Evolutionary conservation across 169 alveolate genomes (phyloP), one percentile per base, ranked within the genome.

Genomic region (Plasmodium coatneyi): DNA sequence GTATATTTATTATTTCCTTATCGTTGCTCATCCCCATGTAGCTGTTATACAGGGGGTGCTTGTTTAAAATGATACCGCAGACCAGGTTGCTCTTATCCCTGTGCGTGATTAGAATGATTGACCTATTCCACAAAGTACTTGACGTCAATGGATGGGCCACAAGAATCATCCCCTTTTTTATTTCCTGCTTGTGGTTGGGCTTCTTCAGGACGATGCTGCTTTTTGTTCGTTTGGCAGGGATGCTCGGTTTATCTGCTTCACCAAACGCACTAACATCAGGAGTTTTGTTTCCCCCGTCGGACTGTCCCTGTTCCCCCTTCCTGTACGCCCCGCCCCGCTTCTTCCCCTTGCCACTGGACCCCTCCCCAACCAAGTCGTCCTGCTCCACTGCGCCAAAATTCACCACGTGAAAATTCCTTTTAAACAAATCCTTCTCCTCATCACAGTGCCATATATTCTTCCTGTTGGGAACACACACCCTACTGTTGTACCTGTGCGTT

Each of bases 41-140:
- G 71, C 81, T 60, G 22, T 49, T 89, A 22, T 89, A 89, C 34
- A 89, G 60, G 32, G 94, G 94, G 79, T 89, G 94, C 49, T 89
- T 89, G 9, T 89, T 89, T 78, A 89, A 56, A 5, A 89, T 89
- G 32, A 89, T 43, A 14, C 94, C 94, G 66, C 89, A 89, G 14
- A 89, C 94, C 19, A 89, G 49, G 82, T 89, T 89, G 54, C 82
- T 89, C 81, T 89, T 89, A 25, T 89, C 94, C 30, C 82, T 71
- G 9, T 89, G 89, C 1, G 94, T 89, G 3, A 89, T 89, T 32
- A 89, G 54, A 19, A 89, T 89, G 12, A 89, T 84, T 3, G 94
- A 79, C 66, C 60, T 41, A 30, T 89, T 89, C 94, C 94, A 89
- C 46, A 89, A 14, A 1, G 90, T 54, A 16, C 76, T 89, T 2